phyloP scores from a whole-genome alignment of 768 basidiomycete species.

The Hypsizygus marmoreus region DNA sequence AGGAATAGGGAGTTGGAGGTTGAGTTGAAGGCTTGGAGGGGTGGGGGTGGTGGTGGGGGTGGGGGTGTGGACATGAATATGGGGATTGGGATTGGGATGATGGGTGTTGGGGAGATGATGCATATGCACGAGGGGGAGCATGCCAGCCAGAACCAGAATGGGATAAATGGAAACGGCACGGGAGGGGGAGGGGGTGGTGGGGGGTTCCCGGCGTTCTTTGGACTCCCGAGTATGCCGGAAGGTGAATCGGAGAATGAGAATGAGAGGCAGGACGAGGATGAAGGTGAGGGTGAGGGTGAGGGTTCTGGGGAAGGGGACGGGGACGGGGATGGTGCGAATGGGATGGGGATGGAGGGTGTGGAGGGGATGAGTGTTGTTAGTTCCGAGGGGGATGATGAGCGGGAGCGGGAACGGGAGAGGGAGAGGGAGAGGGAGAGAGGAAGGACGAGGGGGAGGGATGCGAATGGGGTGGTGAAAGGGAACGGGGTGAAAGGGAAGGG shows the following conservation, averaged over 20 bases:
- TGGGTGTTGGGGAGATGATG: conserved; percentile 6
- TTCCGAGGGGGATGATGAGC: conserved; percentile 6
- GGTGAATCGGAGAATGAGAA: conserved; percentile 5
- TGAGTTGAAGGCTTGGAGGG: conserved; percentile 46
- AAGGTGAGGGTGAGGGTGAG: conserved; percentile 10
- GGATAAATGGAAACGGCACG: background rate
- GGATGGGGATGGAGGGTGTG: conserved; percentile 22
- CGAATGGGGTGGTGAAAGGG: conserved; percentile 20
- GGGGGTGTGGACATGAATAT: conserved; percentile 9
- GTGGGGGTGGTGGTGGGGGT: conserved; percentile 5
- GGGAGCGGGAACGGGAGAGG: conserved; percentile 3
- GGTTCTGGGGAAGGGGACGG: conserved; percentile 2
- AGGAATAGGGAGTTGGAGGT: conserved; percentile 80
- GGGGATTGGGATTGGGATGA: conserved; percentile 11
- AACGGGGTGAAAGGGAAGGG: conserved; percentile 15
- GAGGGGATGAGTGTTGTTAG: conserved; percentile 17
- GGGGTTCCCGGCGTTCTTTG: conserved; percentile 16
- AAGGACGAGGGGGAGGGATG: conserved; percentile 19
- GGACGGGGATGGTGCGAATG: conserved; percentile 9
- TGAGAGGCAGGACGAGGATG: conserved; percentile 1
- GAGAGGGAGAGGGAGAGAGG: conserved; percentile 14
- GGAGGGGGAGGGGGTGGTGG: background rate
- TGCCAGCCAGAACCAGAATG: too few species aligned
- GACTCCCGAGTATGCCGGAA: conserved; percentile 35
- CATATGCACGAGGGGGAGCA: background rate